phyloP scores from a whole-genome alignment of 768 basidiomycete genomes.

The Nidula microcarpa region DNA sequence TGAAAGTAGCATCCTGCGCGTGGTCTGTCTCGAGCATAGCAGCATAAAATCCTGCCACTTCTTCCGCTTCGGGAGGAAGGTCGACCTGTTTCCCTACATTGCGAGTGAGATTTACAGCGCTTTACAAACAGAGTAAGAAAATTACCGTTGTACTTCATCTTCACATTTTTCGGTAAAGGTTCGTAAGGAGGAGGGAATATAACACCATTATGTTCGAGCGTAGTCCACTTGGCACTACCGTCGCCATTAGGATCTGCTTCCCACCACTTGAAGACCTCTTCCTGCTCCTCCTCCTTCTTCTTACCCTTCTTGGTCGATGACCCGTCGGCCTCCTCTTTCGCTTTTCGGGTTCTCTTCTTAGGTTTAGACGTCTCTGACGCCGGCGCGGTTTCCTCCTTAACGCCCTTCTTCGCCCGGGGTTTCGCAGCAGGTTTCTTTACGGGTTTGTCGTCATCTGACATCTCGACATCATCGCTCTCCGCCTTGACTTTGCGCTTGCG shows the following conservation, averaged over 20 bases:
- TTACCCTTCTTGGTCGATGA: constrained; percentile 49
- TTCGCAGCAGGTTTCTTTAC: constrained; percentile 44
- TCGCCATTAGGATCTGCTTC: constrained; percentile 72
- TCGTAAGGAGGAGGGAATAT: constrained; percentile 96
- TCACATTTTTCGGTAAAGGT: constrained; percentile 74
- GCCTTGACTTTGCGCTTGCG: constrained; percentile 46
- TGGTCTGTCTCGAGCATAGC: constrained; percentile 93
- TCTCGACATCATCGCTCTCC: constrained; percentile 35
- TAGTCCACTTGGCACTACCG: constrained; percentile 85
- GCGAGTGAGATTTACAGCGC: constrained; percentile 13
- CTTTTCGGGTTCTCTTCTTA: constrained; percentile 30
- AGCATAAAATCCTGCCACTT: constrained; percentile 95
- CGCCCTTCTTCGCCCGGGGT: constrained; percentile 47
- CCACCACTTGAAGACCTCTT: constrained; percentile 86
- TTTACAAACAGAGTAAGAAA: background rate
- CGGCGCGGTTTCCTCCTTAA: constrained; percentile 48
- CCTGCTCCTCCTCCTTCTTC: constrained; percentile 66
- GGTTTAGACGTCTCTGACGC: constrained; percentile 38
- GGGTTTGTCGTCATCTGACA: constrained; percentile 41
- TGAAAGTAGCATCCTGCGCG: constrained; percentile 82
- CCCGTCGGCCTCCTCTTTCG: constrained; percentile 33
- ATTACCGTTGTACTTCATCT: constrained; percentile 93
- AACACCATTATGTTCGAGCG: constrained; percentile 93
- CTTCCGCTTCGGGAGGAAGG: constrained; percentile 85
- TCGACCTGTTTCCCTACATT: constrained; percentile 68